Percentiles rank a stretch among this genome's conserved stretches.
Evolutionary conservation across 306 rosid species (phyloP).

Genomic region (Cucumis sativus): Cucumber_9930_V3 NC_026655.2:7877001-7877500

Average conservation of each 20-base stretch:
- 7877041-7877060: background rate
- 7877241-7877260: conserved; percentile 10
- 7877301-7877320: background rate
- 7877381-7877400: background rate
- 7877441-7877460: background rate
- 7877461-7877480: background rate
- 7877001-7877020: no score
- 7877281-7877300: background rate
- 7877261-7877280: conserved; percentile 12
- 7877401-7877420: background rate
- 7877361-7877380: background rate
- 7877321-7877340: background rate
- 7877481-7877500: background rate
- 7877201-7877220: background rate
- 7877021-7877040: no score
- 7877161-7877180: background rate
- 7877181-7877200: background rate
- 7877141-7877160: background rate
- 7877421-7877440: background rate
- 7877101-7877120: background rate
- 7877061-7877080: no score
- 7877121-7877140: background rate
- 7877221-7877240: background rate
- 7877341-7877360: background rate
- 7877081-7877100: background rate